Base-by-base conservation (phyloP, 1,284 basidiomycete species). In the Malassezia yamatoensis region DNA sequence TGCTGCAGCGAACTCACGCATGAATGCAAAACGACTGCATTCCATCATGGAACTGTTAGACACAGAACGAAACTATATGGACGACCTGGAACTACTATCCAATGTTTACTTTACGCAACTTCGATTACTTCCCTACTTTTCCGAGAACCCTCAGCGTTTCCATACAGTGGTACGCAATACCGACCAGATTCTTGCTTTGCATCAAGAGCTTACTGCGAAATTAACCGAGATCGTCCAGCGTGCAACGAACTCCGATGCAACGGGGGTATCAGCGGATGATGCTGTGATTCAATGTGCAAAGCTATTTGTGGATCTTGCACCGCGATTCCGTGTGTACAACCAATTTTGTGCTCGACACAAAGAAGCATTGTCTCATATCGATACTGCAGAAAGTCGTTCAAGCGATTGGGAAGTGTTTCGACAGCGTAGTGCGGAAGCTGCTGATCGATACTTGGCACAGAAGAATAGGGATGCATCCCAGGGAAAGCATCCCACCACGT, bases 331-430 rank as follows among this genome's bases (percentile, higher is more conserved):
- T 41, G 51, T 63, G 53, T 73, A 71, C 61, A 54, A 63, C 38
- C 53, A 61, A n/a, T 74, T 72, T 46, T 72, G 70, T 56, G 62
- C 68, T n/a, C 53, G 63, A 12, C 72, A 74, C 50, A 65, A 63
- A 43, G 72, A 74, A 48, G 69, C 72, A 3, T 57, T 74, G 2
- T 61, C 65, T 2, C 49, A 70, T 21, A 65, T 74, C 36, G 63
- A 66, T 38, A 64, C 71, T 29, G 69, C 65, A 11, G 72, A 74
- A 50, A 61, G 61, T 55, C 63, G 70, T 40, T 55, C 62, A 24
- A 52, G 60, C 15, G 72, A 74, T 39, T 74, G 69, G 69, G 66
- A 66, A 13, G 52, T 60, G 10, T 74, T 61, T 49, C 69, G 71
- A 49, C 59, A 58, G 46, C 60, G 62, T 39, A 72, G 68, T 49